Evolutionary conservation across 2,329 filamentous ascomycete species (phyloP).

Genomic region (Plectosphaerella cucumerina): DNA sequence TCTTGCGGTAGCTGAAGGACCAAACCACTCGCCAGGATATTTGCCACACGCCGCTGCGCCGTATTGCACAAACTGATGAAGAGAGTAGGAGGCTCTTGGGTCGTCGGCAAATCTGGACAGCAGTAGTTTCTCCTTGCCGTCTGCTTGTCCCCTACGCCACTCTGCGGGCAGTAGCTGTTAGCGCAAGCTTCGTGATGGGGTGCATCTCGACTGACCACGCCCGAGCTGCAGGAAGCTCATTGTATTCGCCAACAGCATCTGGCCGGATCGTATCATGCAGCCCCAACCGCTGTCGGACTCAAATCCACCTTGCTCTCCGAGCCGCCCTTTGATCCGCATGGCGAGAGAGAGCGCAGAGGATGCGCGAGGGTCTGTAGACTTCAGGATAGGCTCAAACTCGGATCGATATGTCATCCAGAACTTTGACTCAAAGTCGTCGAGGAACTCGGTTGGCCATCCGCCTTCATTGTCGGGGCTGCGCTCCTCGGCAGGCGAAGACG

Average conservation of each 20-base stretch:
- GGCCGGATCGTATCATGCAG: slow-evolving; percentile 96
- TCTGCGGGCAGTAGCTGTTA: slow-evolving; percentile 35
- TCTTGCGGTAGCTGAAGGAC: slow-evolving; percentile 89
- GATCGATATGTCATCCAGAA: slow-evolving; percentile 97
- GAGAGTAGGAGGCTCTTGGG: slow-evolving; percentile 81
- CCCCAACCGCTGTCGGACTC: slow-evolving; percentile 95
- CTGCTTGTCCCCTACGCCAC: slow-evolving; percentile 65
- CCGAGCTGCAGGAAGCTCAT: slow-evolving; percentile 70
- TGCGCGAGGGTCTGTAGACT: slow-evolving; percentile 70
- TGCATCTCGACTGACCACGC: slow-evolving; percentile 56
- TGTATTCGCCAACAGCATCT: slow-evolving; percentile 87
- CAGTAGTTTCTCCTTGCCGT: slow-evolving; percentile 62
- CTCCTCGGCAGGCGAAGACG: neutral
- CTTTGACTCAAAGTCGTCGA: slow-evolving; percentile 88
- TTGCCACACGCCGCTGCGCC: slow-evolving; percentile 86
- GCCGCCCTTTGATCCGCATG: slow-evolving; percentile 76
- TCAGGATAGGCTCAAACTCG: slow-evolving; percentile 77
- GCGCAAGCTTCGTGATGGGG: neutral
- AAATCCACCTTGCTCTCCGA: slow-evolving; percentile 77
- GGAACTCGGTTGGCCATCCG: slow-evolving; percentile 80
- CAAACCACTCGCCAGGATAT: slow-evolving; percentile 97
- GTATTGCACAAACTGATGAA: slow-evolving; percentile 89
- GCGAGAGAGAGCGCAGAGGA: slow-evolving; percentile 70
- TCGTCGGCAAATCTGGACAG: slow-evolving; percentile 85
- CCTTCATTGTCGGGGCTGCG: slow-evolving; percentile 27